Percentiles rank a stretch among this genome's conserved stretches.
Evolutionary conservation across 2,329 filamentous ascomycete genomes (phyloP).

Genomic region (Daldinia sp.): DNA sequence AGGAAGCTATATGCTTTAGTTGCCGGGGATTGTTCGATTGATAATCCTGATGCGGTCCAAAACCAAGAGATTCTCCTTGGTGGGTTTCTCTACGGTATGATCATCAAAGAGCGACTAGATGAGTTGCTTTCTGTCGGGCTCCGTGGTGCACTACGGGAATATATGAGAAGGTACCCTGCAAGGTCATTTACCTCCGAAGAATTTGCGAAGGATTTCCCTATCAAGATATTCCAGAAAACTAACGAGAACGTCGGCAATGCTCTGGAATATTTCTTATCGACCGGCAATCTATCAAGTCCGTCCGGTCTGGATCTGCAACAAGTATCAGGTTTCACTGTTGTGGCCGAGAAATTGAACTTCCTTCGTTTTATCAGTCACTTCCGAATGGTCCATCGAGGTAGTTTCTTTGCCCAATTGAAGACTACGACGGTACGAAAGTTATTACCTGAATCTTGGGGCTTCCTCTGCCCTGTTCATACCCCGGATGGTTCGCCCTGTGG

Average conservation of each 20-base stretch:
- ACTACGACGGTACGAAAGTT: slow-evolving; percentile 97
- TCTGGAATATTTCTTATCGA: slow-evolving; percentile 95
- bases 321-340: slow-evolving; percentile 91
- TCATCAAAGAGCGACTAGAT: slow-evolving; percentile 92
- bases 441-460: slow-evolving; percentile 96
- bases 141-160: slow-evolving; percentile 63
- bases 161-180: slow-evolving; percentile 62
- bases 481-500: slow-evolving; percentile 96
- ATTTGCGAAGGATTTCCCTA: slow-evolving; percentile 81
- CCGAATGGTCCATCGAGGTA: slow-evolving; percentile 98
- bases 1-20: slow-evolving; percentile 93
- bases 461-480: slow-evolving; percentile 96
- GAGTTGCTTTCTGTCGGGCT: slow-evolving; percentile 75
- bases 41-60: slow-evolving; percentile 96
- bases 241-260: slow-evolving; percentile 89
- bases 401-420: slow-evolving; percentile 97
- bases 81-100: slow-evolving; percentile 92
- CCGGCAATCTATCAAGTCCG: slow-evolving; percentile 89
- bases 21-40: slow-evolving; percentile 88
- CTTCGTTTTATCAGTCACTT: slow-evolving; percentile 98
- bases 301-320: slow-evolving; percentile 95
- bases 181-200: slow-evolving; percentile 78
- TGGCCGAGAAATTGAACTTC: slow-evolving; percentile 99
- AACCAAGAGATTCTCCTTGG: slow-evolving; percentile 95
- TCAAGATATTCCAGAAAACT: slow-evolving; percentile 78